Base-by-base conservation (phyloP, 805 yeast genomes). In the Wickerhamiella occidentalis region DNA sequence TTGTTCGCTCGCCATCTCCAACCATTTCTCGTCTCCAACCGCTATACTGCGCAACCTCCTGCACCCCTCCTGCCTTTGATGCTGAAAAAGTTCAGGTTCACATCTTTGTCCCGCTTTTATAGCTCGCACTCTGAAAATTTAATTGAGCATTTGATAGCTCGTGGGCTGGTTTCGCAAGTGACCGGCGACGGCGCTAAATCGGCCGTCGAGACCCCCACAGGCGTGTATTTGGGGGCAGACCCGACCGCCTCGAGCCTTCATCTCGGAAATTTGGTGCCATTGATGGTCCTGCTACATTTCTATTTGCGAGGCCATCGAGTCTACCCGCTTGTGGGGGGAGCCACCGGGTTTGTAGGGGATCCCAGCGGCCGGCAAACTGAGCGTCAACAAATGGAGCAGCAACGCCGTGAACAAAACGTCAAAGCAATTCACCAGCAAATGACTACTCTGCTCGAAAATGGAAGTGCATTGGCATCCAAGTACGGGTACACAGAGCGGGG, bases 301-400 rank as follows among this genome's bases (percentile, higher is more conserved):
- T 78, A 78, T 54, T 65, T 87, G 28, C 69, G 92, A 29, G 98
- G 98, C 1, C 95, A 87, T 62, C 75, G 76, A 52, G 77, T 86
- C n/a, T 77, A 80, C 6, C 86, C 90, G 0, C 64, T 90, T 6
- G 87, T 92, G 6, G 70, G 69, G 4, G 70, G 69, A 1, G 98
- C 97, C 5, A 92, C 98, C 0, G 97, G 96, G 7, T 75, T 76
- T 11, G 95, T 92, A 1, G 98, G 98, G 6, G 98, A 92, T 64
- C 98, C 98, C 6, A 85, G 95, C 48, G 98, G 97, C 0, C 72
- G 96, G 56, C 68, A 74, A 0, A 77, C 88, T 0, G 96, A 87
- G 60, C 72, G 98, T 50, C 64, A 67, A 9, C 68, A 65, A 13
- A 73, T 88, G 70, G 78, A 69, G n/a, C 69, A 68, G 3, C 61